These are phyloP conservation scores for Melampsora abietis-canadensis DNA, from an alignment of 1,284 basidiomycete species.

Conservation along the genomic window DNA sequence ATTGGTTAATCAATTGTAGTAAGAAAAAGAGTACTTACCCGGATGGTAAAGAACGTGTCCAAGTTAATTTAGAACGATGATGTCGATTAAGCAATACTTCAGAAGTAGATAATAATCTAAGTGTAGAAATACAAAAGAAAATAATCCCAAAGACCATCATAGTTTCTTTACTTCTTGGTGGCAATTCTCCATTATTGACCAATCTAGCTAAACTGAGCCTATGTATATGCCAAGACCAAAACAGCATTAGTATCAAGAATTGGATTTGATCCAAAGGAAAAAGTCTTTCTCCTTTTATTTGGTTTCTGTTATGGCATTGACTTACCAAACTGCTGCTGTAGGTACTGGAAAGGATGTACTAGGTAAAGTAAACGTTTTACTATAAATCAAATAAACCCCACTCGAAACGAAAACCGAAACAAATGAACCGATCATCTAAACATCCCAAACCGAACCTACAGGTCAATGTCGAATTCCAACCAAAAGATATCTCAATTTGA, in stretches of 20 bases:
- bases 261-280: too few species aligned
- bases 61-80: conserved; percentile 51
- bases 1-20: too few species aligned
- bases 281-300: neutral
- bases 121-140: conserved; percentile 65
- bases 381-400: conserved; percentile 82
- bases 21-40: conserved; percentile 68
- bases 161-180: conserved; percentile 69
- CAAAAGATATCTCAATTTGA: neutral
- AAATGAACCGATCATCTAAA: conserved; percentile 79
- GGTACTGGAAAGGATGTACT: conserved; percentile 90
- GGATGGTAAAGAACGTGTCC: conserved; percentile 75
- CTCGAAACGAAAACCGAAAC: conserved; percentile 84
- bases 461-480: too few species aligned
- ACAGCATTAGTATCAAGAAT: neutral
- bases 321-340: conserved; percentile 69
- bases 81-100: neutral
- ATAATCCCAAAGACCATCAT: conserved; percentile 73
- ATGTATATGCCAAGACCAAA: conserved; percentile 56
- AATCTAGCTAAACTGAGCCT: conserved; percentile 88
- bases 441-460: conserved; percentile 52
- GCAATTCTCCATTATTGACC: conserved; percentile 74
- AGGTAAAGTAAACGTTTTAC: conserved; percentile 68
- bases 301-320: neutral
- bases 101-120: conserved; percentile 61